phyloP scores from a whole-genome alignment of 192 early-diverging fungal species.

The Diversispora eburnea region DNA sequence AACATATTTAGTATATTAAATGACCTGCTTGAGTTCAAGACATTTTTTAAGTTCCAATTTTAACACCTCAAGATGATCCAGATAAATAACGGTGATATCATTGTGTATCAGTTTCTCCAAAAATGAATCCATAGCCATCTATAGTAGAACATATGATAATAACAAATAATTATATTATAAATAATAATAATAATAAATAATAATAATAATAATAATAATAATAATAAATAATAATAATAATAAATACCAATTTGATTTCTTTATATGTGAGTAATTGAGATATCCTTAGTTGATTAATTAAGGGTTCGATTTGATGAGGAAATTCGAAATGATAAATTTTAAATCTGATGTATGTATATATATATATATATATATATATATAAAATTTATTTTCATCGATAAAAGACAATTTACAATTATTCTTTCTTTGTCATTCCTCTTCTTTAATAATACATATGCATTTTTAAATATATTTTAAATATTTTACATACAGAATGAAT shows the following conservation, averaged over 20 bases:
- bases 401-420: neutral
- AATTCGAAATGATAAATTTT: slow-evolving; percentile 9
- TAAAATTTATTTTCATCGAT: neutral
- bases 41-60: neutral
- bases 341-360: neutral
- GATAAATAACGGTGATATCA: neutral
- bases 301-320: neutral
- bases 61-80: neutral
- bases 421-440: too few relatives aligned
- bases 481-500: neutral
- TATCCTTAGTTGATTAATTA: slow-evolving; percentile 9
- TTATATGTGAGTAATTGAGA: neutral
- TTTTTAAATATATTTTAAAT: too few relatives aligned
- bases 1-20: too few relatives aligned
- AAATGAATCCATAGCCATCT: neutral
- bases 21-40: neutral
- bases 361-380: neutral
- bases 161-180: neutral
- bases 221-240: neutral
- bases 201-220: neutral
- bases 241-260: slow-evolving; percentile 12
- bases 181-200: neutral
- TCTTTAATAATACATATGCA: too few relatives aligned
- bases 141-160: neutral
- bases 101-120: neutral